phyloP scores from a whole-genome alignment of 768 basidiomycete genomes.

The Mycena belliarum region DNA sequence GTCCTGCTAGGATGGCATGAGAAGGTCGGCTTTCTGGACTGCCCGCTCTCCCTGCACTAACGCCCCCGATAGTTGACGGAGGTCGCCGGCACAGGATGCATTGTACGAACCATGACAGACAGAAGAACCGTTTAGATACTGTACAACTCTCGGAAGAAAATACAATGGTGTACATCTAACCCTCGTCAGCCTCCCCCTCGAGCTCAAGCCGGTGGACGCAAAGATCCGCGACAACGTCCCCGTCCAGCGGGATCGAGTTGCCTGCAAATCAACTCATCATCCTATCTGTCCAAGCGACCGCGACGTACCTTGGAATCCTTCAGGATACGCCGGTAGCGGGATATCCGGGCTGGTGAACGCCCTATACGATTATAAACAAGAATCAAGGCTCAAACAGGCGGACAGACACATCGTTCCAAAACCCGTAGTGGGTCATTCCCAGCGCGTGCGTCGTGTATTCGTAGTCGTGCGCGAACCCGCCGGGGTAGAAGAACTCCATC shows the following conservation, averaged over 20 bases:
- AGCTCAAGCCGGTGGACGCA: constrained; percentile 60
- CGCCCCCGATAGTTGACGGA: constrained; percentile 72
- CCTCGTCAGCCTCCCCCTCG: constrained; percentile 59
- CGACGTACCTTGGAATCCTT: constrained; percentile 66
- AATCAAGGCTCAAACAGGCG: constrained; percentile 21
- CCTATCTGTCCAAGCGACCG: too few relatives aligned
- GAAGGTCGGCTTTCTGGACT: constrained; percentile 63
- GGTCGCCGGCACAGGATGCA: constrained; percentile 91
- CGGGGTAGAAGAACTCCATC: constrained; percentile 88
- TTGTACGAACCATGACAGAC: constrained; percentile 79
- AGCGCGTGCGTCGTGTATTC: constrained; percentile 79
- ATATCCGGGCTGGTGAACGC: constrained; percentile 73
- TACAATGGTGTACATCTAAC: neutral
- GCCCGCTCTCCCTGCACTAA: neutral
- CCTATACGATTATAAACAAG: constrained; percentile 34
- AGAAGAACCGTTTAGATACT: constrained; percentile 46
- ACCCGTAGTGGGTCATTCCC: constrained; percentile 73
- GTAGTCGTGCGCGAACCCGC: constrained; percentile 86
- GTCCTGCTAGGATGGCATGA: constrained; percentile 91
- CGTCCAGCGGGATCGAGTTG: constrained; percentile 83
- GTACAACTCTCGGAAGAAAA: neutral
- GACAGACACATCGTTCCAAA: constrained; percentile 71
- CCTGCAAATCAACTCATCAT: constrained; percentile 27
- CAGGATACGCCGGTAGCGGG: constrained; percentile 73
- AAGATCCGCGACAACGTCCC: constrained; percentile 62